Evolutionary conservation across 768 basidiomycete genomes (phyloP).

Genomic region (Mycena latifolia): DNA sequence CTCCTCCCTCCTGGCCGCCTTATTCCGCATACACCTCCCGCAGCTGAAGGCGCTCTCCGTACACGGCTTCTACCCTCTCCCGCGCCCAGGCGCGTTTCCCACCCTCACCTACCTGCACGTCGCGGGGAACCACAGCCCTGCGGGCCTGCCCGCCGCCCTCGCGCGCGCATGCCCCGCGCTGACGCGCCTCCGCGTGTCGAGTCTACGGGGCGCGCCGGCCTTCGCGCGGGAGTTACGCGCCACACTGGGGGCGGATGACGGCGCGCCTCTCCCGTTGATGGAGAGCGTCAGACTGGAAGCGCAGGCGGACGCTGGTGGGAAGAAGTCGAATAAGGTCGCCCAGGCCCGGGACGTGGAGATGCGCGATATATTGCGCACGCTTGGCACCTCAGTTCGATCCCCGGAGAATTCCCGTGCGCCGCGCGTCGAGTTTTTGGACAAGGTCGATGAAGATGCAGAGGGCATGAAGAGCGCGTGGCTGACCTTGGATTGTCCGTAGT

Average conservation of each 20-base stretch:
- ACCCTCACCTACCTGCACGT: slow-evolving; percentile 18
- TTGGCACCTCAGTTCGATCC: not conserved
- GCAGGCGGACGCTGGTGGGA: not conserved
- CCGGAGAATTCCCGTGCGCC: not conserved
- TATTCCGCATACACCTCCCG: slow-evolving; percentile 16
- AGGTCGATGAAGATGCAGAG: not conserved
- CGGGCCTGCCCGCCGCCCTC: slow-evolving; percentile 1
- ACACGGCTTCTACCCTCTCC: slow-evolving; percentile 23
- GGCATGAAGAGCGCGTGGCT: slow-evolving; percentile 10
- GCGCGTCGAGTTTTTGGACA: slow-evolving; percentile 3
- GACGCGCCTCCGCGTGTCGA: slow-evolving; percentile 11
- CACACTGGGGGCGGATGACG: not conserved
- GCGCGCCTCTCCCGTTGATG: not conserved
- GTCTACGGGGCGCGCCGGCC: slow-evolving; percentile 7
- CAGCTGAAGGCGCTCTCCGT: slow-evolving; percentile 1
- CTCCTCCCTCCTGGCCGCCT: not conserved
- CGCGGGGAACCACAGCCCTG: slow-evolving; percentile 15
- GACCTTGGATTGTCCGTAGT: slow-evolving; percentile 4
- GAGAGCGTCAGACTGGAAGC: slow-evolving; percentile 6
- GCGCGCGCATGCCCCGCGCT: slow-evolving; percentile 9
- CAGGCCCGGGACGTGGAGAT: slow-evolving; percentile 2
- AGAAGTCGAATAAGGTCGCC: not conserved
- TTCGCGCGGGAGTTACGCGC: slow-evolving; percentile 21
- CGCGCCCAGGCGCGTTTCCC: slow-evolving; percentile 20
- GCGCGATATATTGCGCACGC: not conserved